Evolutionary conservation across 1,284 basidiomycete genomes (phyloP).

Genomic region (Tilletia setariae): DNA sequence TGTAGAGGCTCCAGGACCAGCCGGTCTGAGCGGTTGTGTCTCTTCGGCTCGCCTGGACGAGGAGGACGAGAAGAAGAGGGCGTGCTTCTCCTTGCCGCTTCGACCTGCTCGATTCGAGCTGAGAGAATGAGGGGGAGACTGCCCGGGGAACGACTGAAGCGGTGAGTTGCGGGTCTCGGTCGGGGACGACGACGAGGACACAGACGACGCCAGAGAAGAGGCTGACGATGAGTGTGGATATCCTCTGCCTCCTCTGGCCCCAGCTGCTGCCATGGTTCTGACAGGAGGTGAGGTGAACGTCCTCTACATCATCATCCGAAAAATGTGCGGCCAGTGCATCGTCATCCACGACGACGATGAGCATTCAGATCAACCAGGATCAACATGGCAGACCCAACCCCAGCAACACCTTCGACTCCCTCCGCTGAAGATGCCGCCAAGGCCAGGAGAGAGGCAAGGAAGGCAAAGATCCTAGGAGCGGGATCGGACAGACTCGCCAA

Average conservation of each 20-base stretch:
- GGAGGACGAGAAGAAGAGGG: conserved; percentile 15
- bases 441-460: conserved; percentile 48
- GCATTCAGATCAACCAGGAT: background rate
- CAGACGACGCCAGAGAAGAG: background rate
- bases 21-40: background rate
- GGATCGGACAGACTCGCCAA: conserved; percentile 49
- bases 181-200: background rate
- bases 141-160: no score
- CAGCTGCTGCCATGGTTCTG: background rate
- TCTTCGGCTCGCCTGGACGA: conserved; percentile 1
- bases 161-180: no score
- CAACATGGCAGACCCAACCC: conserved; percentile 1
- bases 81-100: conserved; percentile 3
- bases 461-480: conserved; percentile 47
- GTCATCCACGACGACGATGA: background rate
- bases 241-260: background rate
- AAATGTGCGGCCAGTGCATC: background rate
- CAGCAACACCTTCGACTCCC: conserved; percentile 6
- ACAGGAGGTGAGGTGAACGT: background rate
- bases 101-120: conserved; percentile 5
- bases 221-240: background rate
- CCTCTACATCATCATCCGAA: background rate
- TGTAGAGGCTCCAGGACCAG: background rate
- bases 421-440: conserved; percentile 43
- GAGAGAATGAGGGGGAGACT: background rate